These are phyloP conservation scores for Fusarium sp. DNA, from an alignment of 2,329 filamentous ascomycete genomes.

Conservation along the genomic window DNA sequence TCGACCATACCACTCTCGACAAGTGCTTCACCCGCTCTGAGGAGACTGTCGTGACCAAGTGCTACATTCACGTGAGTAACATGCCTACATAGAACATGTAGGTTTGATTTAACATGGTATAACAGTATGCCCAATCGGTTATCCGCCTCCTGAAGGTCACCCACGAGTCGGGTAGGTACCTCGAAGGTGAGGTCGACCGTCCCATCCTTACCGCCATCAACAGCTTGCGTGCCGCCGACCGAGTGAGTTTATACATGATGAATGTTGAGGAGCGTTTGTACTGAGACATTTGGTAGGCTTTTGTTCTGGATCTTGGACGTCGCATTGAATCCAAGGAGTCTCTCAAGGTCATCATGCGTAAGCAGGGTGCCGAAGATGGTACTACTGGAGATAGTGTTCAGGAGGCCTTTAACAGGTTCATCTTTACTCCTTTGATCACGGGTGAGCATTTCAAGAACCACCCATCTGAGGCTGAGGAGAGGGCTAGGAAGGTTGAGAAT, in stretches of 20 bases:
- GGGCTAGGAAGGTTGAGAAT: background rate
- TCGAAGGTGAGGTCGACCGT: slow-evolving; percentile 44
- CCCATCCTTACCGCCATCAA: slow-evolving; percentile 46
- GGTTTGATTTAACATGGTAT: background rate
- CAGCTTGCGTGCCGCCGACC: slow-evolving; percentile 45
- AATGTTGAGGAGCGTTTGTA: background rate
- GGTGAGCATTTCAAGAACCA: slow-evolving; percentile 45
- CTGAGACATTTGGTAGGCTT: slow-evolving; percentile 27
- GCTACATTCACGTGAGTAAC: slow-evolving; percentile 39
- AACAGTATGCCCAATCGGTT: slow-evolving; percentile 45
- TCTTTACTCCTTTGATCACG: slow-evolving; percentile 44
- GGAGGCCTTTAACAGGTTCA: slow-evolving; percentile 42
- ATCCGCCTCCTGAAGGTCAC: slow-evolving; percentile 42
- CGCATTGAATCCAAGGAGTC: slow-evolving; percentile 43
- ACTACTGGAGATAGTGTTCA: slow-evolving; percentile 44
- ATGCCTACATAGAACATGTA: background rate
- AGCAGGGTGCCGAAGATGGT: slow-evolving; percentile 46
- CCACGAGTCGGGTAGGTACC: slow-evolving; percentile 39
- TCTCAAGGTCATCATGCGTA: slow-evolving; percentile 42
- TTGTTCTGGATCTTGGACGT: slow-evolving; percentile 45
- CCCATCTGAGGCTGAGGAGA: background rate
- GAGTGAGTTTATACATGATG: slow-evolving; percentile 9
- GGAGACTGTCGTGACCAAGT: slow-evolving; percentile 43
- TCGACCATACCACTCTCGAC: slow-evolving; percentile 42
- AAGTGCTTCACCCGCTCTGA: slow-evolving; percentile 40